These are phyloP conservation scores for Ampelocalamus luodianensis DNA, from an alignment of 176 grass and related monocot genomes.

Conservation along the genomic window DNA sequence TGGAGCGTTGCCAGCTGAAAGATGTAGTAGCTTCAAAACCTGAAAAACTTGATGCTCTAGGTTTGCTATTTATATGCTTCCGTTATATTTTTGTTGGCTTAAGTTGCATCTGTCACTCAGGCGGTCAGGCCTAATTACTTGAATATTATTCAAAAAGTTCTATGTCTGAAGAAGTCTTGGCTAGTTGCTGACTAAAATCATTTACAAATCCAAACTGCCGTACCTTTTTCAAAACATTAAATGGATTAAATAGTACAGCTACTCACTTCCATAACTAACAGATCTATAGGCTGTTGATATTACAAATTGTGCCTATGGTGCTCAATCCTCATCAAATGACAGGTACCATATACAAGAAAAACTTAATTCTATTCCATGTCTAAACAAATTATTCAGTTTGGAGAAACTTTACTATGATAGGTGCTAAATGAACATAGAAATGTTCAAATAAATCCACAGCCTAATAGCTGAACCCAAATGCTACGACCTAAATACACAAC, in stretches of 20 bases:
- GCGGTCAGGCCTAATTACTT: slow-evolving; percentile 14
- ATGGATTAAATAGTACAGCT: neutral
- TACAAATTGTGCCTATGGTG: neutral
- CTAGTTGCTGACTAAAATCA: slow-evolving; percentile 4
- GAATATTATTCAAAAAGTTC: neutral
- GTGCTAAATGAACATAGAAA: neutral
- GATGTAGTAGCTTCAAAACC: slow-evolving; percentile 80
- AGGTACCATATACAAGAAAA: neutral
- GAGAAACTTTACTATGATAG: neutral
- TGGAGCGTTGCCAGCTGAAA: slow-evolving; percentile 91
- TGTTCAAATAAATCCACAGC: neutral
- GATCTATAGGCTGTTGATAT: neutral
- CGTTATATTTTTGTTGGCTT: neutral
- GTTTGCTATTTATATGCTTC: slow-evolving; percentile 42
- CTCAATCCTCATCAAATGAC: neutral
- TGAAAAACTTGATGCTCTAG: slow-evolving; percentile 86
- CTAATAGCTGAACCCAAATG: slow-evolving; percentile 8
- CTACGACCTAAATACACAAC: neutral
- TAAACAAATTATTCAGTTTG: neutral
- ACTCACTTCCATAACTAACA: neutral
- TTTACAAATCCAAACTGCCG: neutral
- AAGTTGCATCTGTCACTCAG: slow-evolving; percentile 7
- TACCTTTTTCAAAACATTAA: neutral
- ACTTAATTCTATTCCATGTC: neutral
- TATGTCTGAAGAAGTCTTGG: neutral